Conservation (phyloP, 2,329 filamentous ascomycete genomes). For the Trichoderma asperellum region DNA sequence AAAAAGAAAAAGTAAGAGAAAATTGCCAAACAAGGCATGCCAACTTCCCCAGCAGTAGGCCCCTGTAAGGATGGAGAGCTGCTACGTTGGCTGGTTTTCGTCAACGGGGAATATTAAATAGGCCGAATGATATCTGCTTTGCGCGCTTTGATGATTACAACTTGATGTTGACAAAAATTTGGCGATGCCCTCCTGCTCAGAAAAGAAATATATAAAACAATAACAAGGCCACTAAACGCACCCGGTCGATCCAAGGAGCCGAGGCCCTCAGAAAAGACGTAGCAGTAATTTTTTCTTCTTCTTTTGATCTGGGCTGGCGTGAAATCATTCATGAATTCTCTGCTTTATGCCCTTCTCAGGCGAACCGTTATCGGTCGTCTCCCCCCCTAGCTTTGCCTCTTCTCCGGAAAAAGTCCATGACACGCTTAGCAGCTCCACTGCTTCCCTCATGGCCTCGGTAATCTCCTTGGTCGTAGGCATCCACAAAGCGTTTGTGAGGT, state of each 20-base stretch:
- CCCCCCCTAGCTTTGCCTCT: slow-evolving; percentile 74
- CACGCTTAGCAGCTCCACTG: slow-evolving; percentile 83
- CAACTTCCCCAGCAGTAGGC: slow-evolving; percentile 11
- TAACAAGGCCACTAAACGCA: slow-evolving; percentile 4
- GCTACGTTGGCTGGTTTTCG: slow-evolving; percentile 5
- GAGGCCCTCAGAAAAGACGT: not conserved
- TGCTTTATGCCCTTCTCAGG: slow-evolving; percentile 5
- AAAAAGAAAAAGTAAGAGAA: slow-evolving; percentile 2
- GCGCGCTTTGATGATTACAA: slow-evolving; percentile 30
- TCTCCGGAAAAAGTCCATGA: slow-evolving; percentile 98
- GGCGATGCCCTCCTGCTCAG: slow-evolving; percentile 12
- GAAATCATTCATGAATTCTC: not conserved
- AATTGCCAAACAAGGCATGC: slow-evolving; percentile 26
- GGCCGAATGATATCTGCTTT: slow-evolving; percentile 28
- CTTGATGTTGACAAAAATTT: slow-evolving; percentile 21
- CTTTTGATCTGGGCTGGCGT: not conserved
- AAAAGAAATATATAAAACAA: slow-evolving; percentile 16
- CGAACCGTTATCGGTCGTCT: slow-evolving; percentile 49
- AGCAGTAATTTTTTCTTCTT: not conserved
- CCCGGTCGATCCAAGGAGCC: slow-evolving; percentile 4
- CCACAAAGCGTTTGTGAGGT: slow-evolving; percentile 83
- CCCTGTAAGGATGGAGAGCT: not conserved
- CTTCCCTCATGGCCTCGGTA: slow-evolving; percentile 74
- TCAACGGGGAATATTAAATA: slow-evolving; percentile 19
- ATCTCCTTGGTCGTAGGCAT: slow-evolving; percentile 80